A percentile compares a stretch with the other conserved stretches of the same genome.
Evolutionary conservation across 345 rosid species (phyloP).

Genomic region (Aurinia saxatilis): DNA sequence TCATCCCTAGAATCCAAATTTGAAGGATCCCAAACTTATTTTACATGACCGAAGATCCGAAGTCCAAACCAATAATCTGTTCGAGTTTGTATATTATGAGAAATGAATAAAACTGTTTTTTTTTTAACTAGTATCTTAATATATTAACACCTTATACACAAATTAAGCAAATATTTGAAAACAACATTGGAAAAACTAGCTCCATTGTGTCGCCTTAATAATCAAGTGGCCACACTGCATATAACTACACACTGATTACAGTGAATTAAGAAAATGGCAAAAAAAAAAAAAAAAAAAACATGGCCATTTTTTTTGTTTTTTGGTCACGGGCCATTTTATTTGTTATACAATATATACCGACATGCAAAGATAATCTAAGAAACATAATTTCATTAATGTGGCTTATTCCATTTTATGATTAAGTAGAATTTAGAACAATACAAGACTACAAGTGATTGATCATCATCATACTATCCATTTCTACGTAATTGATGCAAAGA

Average conservation of each 20-base stretch:
- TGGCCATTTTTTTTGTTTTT: neutral
- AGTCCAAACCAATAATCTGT: neutral
- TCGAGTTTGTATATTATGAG: no score
- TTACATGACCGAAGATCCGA: neutral
- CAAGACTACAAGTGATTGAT: neutral
- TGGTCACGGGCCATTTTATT: no score
- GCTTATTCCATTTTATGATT: neutral
- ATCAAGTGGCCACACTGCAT: no score
- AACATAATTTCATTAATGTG: no score
- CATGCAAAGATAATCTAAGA: no score
- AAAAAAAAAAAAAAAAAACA: no score
- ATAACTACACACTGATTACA: no score
- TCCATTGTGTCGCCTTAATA: no score
- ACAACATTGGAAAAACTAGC: no score
- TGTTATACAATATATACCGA: neutral
- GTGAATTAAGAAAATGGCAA: no score
- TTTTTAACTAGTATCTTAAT: neutral
- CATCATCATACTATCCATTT: neutral
- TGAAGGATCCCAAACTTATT: neutral
- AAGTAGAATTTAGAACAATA: no score
- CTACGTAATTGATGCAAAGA: neutral
- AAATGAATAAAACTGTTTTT: no score
- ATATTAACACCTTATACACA: neutral
- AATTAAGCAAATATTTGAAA: neutral
- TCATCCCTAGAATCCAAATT: neutral